These are phyloP conservation scores for Aspergillus pseudotamarii DNA, from an alignment of 2,329 filamentous ascomycete species.

Conservation along the genomic window DNA sequence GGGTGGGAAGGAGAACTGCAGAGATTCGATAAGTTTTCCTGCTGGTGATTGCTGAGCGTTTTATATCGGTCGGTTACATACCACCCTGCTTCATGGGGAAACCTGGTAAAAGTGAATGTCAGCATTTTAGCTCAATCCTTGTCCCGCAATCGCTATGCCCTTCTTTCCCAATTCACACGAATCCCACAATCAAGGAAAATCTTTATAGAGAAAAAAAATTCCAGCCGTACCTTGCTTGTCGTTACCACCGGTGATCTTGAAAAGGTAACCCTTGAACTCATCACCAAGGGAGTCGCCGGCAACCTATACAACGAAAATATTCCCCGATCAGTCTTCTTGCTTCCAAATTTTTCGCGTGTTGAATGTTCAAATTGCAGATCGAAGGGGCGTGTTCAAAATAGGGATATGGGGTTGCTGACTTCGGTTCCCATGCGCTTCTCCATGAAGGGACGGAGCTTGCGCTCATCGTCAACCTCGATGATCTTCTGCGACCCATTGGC, in stretches of 20 bases:
- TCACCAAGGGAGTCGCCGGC: constrained; percentile 92
- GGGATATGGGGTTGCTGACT: constrained; percentile 40
- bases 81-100: constrained; percentile 99
- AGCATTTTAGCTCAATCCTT: constrained; percentile 23
- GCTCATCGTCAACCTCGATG: constrained; percentile 98
- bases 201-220: constrained; percentile 5
- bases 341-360: constrained; percentile 15
- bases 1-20: constrained; percentile 82
- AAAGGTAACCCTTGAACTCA: constrained; percentile 99
- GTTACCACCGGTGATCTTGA: constrained; percentile 99
- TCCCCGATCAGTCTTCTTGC: constrained; percentile 36
- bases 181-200: neutral
- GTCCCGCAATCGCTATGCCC: neutral
- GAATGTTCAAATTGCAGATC: constrained; percentile 13
- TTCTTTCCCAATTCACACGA: neutral
- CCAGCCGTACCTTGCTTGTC: constrained; percentile 83
- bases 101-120: constrained; percentile 49
- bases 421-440: constrained; percentile 81
- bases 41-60: constrained; percentile 23
- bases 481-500: constrained; percentile 99
- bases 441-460: constrained; percentile 98
- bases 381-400: constrained; percentile 15
- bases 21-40: constrained; percentile 32
- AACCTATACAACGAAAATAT: constrained; percentile 59
- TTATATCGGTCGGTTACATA: constrained; percentile 42